Evolutionary conservation across 805 yeast genomes (phyloP).

Genomic region (Nakazawaea molendinolei): DNA sequence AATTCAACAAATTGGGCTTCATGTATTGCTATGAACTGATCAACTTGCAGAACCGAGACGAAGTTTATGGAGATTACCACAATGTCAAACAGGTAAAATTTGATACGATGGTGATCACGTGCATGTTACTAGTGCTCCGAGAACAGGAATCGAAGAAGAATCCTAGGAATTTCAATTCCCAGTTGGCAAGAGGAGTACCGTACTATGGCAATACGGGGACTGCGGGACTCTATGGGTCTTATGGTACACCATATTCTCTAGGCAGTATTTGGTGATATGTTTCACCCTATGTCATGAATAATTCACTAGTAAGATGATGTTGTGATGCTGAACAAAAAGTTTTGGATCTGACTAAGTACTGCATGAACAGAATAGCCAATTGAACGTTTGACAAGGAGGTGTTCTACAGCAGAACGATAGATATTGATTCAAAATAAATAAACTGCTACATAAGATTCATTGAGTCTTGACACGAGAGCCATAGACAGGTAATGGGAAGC

Average conservation of each 20-base stretch:
- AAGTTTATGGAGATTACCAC: slow-evolving; percentile 9
- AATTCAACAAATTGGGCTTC: slow-evolving; percentile 8
- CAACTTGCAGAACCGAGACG: slow-evolving; percentile 6
- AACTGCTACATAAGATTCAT: not conserved
- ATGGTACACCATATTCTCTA: slow-evolving; percentile 3
- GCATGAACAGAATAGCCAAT: too few relatives aligned
- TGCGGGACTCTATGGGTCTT: slow-evolving; percentile 7
- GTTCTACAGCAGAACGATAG: too few relatives aligned
- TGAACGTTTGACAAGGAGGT: too few relatives aligned
- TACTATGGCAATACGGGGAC: not conserved
- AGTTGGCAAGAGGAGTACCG: slow-evolving; percentile 1
- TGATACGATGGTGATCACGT: slow-evolving; percentile 13
- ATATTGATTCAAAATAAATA: not conserved
- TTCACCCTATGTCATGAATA: too few relatives aligned
- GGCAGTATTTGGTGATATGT: slow-evolving; percentile 7
- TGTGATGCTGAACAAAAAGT: too few relatives aligned
- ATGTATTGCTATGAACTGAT: slow-evolving; percentile 11
- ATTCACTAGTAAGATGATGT: too few relatives aligned
- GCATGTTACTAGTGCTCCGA: slow-evolving; percentile 14
- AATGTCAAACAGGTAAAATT: slow-evolving; percentile 12
- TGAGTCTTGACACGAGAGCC: slow-evolving; percentile 12
- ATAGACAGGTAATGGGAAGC: slow-evolving; percentile 23
- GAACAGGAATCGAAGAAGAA: slow-evolving; percentile 15
- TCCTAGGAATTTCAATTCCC: slow-evolving; percentile 6
- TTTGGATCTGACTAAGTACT: too few relatives aligned